Evolutionary conservation across 1,284 basidiomycete species (phyloP).

Genomic region (Agroathelia rolfsii): DNA sequence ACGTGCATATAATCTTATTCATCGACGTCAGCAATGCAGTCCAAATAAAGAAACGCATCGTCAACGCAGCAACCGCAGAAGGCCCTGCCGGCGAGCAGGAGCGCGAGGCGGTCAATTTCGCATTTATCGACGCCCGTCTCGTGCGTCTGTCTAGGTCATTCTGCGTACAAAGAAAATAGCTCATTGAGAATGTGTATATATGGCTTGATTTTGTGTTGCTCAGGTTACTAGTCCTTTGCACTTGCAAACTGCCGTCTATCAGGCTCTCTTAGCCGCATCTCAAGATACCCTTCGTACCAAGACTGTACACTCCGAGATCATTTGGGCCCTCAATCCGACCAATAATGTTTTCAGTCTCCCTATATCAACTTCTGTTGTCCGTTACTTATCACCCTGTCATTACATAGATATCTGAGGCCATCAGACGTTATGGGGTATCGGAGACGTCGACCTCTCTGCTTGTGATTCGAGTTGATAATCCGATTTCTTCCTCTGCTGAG

Average conservation of each 20-base stretch:
- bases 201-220: background rate
- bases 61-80: conserved; percentile 51
- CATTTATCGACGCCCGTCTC: conserved; percentile 71
- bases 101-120: conserved; percentile 72
- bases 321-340: conserved; percentile 75
- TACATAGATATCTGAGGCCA: conserved; percentile 73
- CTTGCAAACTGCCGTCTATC: conserved; percentile 71
- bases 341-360: conserved; percentile 50
- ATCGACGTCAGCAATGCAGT: conserved; percentile 54
- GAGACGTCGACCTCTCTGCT: conserved; percentile 58
- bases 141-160: conserved; percentile 23
- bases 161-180: background rate
- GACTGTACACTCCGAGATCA: conserved; percentile 78
- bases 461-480: conserved; percentile 56
- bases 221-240: conserved; percentile 71
- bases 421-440: conserved; percentile 76
- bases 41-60: conserved; percentile 52
- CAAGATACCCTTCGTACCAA: conserved; percentile 57
- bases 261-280: conserved; percentile 65
- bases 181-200: conserved; percentile 1
- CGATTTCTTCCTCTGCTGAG: conserved; percentile 21
- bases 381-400: conserved; percentile 2
- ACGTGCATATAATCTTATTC: conserved; percentile 63
- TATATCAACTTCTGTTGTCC: background rate
- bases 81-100: conserved; percentile 59